Percentiles rank a stretch among this genome's conserved stretches.
Evolutionary conservation across 2,329 filamentous ascomycete genomes (phyloP).

Genomic region (Colletotrichum chlorophyti): DNA sequence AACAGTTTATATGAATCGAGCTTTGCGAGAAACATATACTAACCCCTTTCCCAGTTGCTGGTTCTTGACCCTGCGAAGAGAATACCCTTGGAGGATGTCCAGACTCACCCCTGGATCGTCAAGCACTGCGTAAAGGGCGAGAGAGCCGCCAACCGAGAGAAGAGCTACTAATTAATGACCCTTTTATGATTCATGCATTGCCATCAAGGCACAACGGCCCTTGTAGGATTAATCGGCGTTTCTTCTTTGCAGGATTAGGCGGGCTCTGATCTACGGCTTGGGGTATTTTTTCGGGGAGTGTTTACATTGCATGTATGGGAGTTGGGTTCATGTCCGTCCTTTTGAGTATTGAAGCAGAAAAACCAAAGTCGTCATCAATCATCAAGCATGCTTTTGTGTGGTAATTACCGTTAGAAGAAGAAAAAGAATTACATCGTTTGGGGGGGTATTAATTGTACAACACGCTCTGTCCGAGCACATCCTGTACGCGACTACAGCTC

Average conservation of each 20-base stretch:
- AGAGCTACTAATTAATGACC: slow-evolving; percentile 37
- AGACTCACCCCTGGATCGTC: slow-evolving; percentile 93
- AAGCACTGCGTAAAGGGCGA: slow-evolving; percentile 86
- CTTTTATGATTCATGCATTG: slow-evolving; percentile 30
- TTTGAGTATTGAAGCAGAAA: slow-evolving; percentile 16
- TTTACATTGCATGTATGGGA: slow-evolving; percentile 36
- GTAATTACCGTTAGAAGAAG: slow-evolving; percentile 1
- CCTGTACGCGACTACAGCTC: slow-evolving; percentile 31
- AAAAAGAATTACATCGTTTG: slow-evolving; percentile 11
- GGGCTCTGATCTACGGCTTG: slow-evolving; percentile 29
- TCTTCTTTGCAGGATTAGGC: slow-evolving; percentile 27
- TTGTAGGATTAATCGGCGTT: slow-evolving; percentile 32
- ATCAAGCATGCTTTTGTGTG: slow-evolving; percentile 11
- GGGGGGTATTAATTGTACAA: slow-evolving; percentile 36
- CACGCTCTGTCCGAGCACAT: slow-evolving; percentile 8
- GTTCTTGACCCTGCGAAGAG: slow-evolving; percentile 94
- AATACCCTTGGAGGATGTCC: slow-evolving; percentile 86
- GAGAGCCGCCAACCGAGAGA: slow-evolving; percentile 58
- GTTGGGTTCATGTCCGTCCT: slow-evolving; percentile 27
- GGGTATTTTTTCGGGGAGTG: slow-evolving; percentile 18
- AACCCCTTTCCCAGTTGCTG: slow-evolving; percentile 67
- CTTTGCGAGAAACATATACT: slow-evolving; percentile 7
- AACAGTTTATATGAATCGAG: slow-evolving; percentile 14
- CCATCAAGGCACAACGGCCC: slow-evolving; percentile 27
- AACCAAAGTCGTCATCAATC: slow-evolving; percentile 13